Base-by-base conservation (phyloP, 1,284 basidiomycete genomes). In the Pisolithus thermaeus region DNA sequence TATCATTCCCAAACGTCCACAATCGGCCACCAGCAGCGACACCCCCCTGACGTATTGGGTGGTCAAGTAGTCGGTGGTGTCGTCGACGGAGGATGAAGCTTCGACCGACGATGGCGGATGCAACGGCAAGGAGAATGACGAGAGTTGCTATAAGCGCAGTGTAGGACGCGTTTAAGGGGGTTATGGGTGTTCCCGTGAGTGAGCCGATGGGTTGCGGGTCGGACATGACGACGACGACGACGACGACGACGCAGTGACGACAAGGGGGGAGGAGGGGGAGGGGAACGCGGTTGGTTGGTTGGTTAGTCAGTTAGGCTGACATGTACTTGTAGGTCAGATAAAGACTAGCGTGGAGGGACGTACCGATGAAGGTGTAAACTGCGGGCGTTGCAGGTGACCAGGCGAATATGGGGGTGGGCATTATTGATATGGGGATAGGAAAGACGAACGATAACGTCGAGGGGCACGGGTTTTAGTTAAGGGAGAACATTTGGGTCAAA, bases 111-210 rank as follows among this genome's bases (percentile, higher is more conserved):
- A 85, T 83, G 20, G 80, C 80, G 4, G 75, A 76, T 9, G 80
- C 83, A n/a, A 85, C 77, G 45, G 73, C 69, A 27, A 85, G 73
- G n/a, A 85, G 75, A 27, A 85, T 75, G 52, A 84, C 73, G 40
- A 85, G 75, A 2, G 83, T 85, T 3, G 83, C 81, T 69, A 77
- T 55, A 43, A 76, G 60, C 8, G 64, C 53, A 16, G 57, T 52
- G 18, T 56, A 67, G 0, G 66, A 66, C 23, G 47, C 25, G 12
- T 56, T 40, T 37, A 47, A 8, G 1, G 64, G 46, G 1, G 47
- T 9, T 23, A 54, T 12, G 1, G 43, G 2, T 1, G 55, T 46
- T 1, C 52, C 55, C 22, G 50, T 25, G 3, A 51, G 22, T 0
- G 58, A 8, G 41, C 52, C 20, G 3, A 11, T 0, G 4, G 52